phyloP scores from a whole-genome alignment of 1,284 basidiomycete genomes.

The Ceraceosorus guamensis region DNA sequence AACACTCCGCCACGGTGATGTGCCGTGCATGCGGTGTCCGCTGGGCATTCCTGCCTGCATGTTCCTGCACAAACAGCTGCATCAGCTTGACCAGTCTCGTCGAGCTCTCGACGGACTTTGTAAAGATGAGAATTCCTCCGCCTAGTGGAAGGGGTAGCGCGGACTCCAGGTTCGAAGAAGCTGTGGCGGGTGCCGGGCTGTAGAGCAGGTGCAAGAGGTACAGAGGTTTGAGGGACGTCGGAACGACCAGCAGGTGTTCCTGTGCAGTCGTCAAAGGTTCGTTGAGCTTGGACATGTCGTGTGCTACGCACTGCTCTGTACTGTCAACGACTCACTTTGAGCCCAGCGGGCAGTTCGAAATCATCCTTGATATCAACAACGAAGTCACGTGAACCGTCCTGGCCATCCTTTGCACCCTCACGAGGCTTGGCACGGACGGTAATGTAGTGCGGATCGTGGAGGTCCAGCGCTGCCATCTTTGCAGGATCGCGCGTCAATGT shows the following conservation, averaged over 20 bases:
- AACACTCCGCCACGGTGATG: conserved; percentile 57
- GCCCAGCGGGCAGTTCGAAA: conserved; percentile 35
- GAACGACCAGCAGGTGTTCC: conserved; percentile 69
- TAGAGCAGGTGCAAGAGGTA: conserved; percentile 80
- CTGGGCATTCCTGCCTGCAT: neutral
- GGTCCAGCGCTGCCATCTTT: conserved; percentile 73
- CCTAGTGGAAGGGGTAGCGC: no score
- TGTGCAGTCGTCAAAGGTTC: neutral
- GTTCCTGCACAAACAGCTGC: conserved; percentile 63
- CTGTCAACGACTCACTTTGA: conserved; percentile 2
- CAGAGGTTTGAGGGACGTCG: conserved; percentile 75
- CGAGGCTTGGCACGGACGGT: conserved; percentile 58
- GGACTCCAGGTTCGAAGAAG: conserved; percentile 42
- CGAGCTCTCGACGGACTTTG: conserved; percentile 88
- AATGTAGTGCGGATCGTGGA: conserved; percentile 79
- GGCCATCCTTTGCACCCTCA: conserved; percentile 29
- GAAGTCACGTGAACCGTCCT: conserved; percentile 50
- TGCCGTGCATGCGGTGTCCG: conserved; percentile 14
- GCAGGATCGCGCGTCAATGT: conserved; percentile 90
- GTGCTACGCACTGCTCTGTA: no score
- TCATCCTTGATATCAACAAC: conserved; percentile 58
- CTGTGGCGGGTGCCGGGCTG: conserved; percentile 50
- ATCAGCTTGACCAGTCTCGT: conserved; percentile 73
- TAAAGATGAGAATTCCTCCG: conserved; percentile 73
- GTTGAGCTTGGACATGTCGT: no score